These are phyloP conservation scores for Neonectria sp. DNA, from an alignment of 2,329 filamentous ascomycete species.

Conservation along the genomic window DNA sequence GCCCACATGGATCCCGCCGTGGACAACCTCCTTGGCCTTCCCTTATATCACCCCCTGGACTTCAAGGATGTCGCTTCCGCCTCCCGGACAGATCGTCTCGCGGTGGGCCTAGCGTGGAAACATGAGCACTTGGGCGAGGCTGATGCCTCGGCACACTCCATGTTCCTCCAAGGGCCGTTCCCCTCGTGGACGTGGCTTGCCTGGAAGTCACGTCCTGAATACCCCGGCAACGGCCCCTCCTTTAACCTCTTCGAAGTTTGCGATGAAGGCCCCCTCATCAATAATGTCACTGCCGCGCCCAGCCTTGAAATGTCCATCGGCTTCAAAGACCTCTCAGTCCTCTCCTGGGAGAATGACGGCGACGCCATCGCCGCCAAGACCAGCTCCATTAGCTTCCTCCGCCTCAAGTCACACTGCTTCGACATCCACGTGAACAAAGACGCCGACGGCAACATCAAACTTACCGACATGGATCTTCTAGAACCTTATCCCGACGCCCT, in stretches of 20 bases:
- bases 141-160: conserved; percentile 42
- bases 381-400: conserved; percentile 51
- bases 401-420: conserved; percentile 54
- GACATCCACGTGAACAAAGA: conserved; percentile 46
- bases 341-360: conserved; percentile 56
- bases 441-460: conserved; percentile 30
- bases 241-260: conserved; percentile 53
- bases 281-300: conserved; percentile 51
- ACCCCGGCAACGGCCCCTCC: conserved; percentile 43
- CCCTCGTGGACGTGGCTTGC: conserved; percentile 58
- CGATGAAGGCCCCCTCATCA: conserved; percentile 46
- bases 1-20: conserved; percentile 46
- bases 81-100: conserved; percentile 54
- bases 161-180: conserved; percentile 47
- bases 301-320: conserved; percentile 54
- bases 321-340: conserved; percentile 51
- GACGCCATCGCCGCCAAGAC: conserved; percentile 49
- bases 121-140: conserved; percentile 44
- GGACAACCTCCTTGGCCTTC: conserved; percentile 52
- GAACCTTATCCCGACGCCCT: conserved; percentile 40
- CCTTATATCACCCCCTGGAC: conserved; percentile 52
- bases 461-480: conserved; percentile 43
- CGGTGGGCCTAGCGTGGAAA: conserved; percentile 54
- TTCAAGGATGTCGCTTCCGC: conserved; percentile 48
- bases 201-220: conserved; percentile 50